Evolutionary conservation across 2,329 filamentous ascomycete species (phyloP), one percentile per base, ranked within the genome.

Genomic region (Exophiala aquamarina): DNA sequence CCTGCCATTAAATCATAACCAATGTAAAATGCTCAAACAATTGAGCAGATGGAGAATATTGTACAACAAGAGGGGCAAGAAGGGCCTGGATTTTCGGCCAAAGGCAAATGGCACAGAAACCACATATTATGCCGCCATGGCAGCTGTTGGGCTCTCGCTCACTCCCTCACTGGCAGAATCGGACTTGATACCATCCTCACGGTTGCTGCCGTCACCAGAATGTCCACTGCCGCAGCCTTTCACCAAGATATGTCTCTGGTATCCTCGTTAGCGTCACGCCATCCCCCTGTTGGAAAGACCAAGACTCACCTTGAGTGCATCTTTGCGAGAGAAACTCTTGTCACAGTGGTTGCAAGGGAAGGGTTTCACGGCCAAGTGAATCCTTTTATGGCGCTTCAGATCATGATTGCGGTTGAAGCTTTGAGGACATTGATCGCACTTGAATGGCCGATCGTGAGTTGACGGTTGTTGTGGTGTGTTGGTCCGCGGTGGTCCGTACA

Each of bases 341-440:
- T 95, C 90, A 65, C 93, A 98, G 62, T 86, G 86, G 5, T 75
- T 81, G 66, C 93, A 98, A 0, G 91, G 91, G 66, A 92, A 97
- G 0, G 93, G 93, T 75, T 98, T 98, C 32, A 97, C 89, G 0
- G 90, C 88, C 48, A 97, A 70, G 68, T 98, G 93, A 49, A 97
- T 97, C 40, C 90, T 77, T 75, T 95, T 95, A 67, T 98, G 93
- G 41, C 93, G 81, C 71, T 98, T 98, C 59, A 97, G 69, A 63
- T 97, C 93, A 63, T 97, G 93, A 57, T 97, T 97, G 3, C 93
- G 79, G 67, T 95, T 97, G 72, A 98, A 98, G 29, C 88, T 91
- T 65, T 95, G 89, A 0, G 87, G 82, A 63, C 93, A 98, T 63
- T 87, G 80, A 59, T 97, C 90, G 65, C 93, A 98, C 68, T 91